Evolutionary conservation across 106 monocot genomes (phyloP), one percentile per base, ranked within the genome.

Genomic region (Platanthera zijinensis): DNA sequence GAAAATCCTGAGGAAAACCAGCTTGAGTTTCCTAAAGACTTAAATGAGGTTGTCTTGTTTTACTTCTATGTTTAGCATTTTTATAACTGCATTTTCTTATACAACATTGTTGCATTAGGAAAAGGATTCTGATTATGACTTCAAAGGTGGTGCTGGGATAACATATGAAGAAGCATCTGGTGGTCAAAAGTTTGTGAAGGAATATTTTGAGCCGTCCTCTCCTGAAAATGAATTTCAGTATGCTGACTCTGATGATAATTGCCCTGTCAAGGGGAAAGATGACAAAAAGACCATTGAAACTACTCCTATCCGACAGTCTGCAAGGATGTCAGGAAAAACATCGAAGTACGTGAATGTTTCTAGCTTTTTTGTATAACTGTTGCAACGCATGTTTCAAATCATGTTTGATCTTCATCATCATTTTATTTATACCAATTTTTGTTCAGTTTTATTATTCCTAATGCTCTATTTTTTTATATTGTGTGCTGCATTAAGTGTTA

Each of bases 141-240:
- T 96, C 74, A 91, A 87, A 86, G 93, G 93, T 74, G 96, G 96
- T 17, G 96, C 89, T 63, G 90, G 96, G 73, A 84, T 81, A 61
- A 47, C 84, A 72, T 21, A 14, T 86, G 88, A 79, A 51, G 84
- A 86, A 75, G 67, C 77, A 50, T 61, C 77, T 5, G 48, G 56
- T 69, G 51, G 61, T 57, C 85, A 75, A 39, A 87, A 79, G 53
- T 77, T 67, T 64, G 52, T 3, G 57, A 89, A 86, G 71, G 90
- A 89, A 80, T 48, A 64, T 39, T 47, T 66, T 50, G 83, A 85
- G 57, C 83, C 76, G 50, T 74, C 83, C 77, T 83, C 82, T 61
- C 79, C 75, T 78, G 82, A 85, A 7, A 74, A 77, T 80, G 83
- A 80, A 51, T 25, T 82, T 5, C 83, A 84, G 19, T 78, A 76